A percentile compares a stretch with the other conserved stretches of the same genome.
Evolutionary conservation across 768 basidiomycete species (phyloP).

Genomic region (Phaeotremella skinneri): DNA sequence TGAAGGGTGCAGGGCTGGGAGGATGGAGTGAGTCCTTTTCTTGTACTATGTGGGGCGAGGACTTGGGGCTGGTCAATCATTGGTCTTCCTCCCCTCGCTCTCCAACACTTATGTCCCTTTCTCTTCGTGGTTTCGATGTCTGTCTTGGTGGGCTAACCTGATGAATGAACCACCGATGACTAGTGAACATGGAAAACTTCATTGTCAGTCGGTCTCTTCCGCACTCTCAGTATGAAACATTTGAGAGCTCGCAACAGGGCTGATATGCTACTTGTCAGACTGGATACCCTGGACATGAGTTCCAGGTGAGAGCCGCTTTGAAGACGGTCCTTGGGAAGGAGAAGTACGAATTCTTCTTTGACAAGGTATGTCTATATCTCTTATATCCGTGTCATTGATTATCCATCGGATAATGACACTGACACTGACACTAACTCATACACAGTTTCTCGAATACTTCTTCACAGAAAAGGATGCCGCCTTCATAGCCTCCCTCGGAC

Average conservation of each 20-base stretch:
- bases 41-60: no score
- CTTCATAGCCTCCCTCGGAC: constrained; percentile 72
- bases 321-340: constrained; percentile 63
- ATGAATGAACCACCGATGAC: no score
- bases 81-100: no score
- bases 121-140: no score
- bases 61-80: no score
- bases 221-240: no score
- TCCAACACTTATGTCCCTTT: no score
- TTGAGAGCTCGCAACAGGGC: background rate
- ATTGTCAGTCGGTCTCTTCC: constrained; percentile 13
- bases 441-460: constrained; percentile 76
- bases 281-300: constrained; percentile 79
- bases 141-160: no score
- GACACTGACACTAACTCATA: background rate
- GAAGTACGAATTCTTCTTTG: constrained; percentile 74
- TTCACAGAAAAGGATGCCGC: constrained; percentile 71
- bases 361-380: constrained; percentile 59
- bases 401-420: background rate
- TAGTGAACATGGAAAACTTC: constrained; percentile 66
- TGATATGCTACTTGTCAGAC: constrained; percentile 15
- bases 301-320: constrained; percentile 68
- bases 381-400: background rate
- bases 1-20: constrained; percentile 63
- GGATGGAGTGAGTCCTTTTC: constrained; percentile 60